These are phyloP conservation scores for Ceratocystis cubensis DNA, from an alignment of 2,329 filamentous ascomycete genomes.

Conservation along the genomic window DNA sequence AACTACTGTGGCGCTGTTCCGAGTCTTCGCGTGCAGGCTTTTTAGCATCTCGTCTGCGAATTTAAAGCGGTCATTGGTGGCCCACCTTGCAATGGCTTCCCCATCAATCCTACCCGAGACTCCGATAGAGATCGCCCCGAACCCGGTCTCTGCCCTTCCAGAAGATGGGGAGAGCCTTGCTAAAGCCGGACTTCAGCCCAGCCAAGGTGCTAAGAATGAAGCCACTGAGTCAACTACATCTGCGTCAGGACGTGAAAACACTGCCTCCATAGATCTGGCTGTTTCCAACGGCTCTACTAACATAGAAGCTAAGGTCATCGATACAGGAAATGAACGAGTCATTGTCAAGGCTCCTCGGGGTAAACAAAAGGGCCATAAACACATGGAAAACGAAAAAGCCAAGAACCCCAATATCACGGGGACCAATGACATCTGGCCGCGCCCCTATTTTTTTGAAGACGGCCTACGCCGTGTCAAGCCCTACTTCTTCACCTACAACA, in stretches of 20 bases:
- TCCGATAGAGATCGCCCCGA: background rate
- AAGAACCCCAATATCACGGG: constrained; percentile 17
- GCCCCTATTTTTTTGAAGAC: constrained; percentile 65
- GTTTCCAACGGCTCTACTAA: constrained; percentile 17
- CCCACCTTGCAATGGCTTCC: background rate
- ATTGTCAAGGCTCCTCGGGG: constrained; percentile 16
- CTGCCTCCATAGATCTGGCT: background rate
- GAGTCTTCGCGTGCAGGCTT: background rate
- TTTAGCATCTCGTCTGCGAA: constrained; percentile 4
- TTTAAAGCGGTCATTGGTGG: background rate
- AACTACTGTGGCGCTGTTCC: constrained; percentile 5
- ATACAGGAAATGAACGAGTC: constrained; percentile 18
- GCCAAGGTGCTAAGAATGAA: background rate
- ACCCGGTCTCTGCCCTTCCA: background rate
- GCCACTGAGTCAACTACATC: background rate
- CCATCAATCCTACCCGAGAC: background rate
- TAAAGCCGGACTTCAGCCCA: background rate
- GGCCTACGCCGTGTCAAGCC: constrained; percentile 72
- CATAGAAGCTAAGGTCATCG: constrained; percentile 10
- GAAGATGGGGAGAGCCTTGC: background rate
- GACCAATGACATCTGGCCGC: constrained; percentile 32
- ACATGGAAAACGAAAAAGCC: constrained; percentile 16
- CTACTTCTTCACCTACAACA: constrained; percentile 92
- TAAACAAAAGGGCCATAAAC: constrained; percentile 21
- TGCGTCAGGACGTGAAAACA: background rate